A percentile compares a stretch with the other conserved stretches of the same genome.
phyloP scores from a whole-genome alignment of 805 yeast species.

The Candida insectalens region DNA sequence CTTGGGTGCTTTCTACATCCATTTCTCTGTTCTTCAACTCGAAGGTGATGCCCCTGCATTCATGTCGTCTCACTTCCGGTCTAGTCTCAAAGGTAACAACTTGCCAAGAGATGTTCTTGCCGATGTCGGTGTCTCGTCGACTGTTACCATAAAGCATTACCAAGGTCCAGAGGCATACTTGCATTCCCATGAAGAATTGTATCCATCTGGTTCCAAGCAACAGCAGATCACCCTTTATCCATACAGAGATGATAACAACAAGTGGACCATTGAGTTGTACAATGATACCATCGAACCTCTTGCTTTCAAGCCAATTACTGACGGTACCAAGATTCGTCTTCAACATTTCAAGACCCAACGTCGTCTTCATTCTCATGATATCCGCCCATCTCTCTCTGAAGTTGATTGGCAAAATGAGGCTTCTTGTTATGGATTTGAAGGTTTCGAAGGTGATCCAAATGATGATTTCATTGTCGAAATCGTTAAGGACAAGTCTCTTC shows the following conservation, averaged over 20 bases:
- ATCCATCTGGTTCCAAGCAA: slow-evolving; percentile 74
- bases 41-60: slow-evolving; percentile 70
- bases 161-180: slow-evolving; percentile 72
- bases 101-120: slow-evolving; percentile 53
- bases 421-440: slow-evolving; percentile 66
- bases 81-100: slow-evolving; percentile 47
- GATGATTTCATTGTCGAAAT: slow-evolving; percentile 77
- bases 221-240: slow-evolving; percentile 79
- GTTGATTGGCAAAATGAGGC: slow-evolving; percentile 82
- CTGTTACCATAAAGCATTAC: slow-evolving; percentile 55
- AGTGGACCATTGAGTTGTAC: slow-evolving; percentile 63
- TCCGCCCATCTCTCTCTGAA: slow-evolving; percentile 67
- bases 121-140: slow-evolving; percentile 66
- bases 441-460: slow-evolving; percentile 74
- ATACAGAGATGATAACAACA: slow-evolving; percentile 65
- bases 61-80: slow-evolving; percentile 64
- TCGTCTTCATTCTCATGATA: slow-evolving; percentile 78
- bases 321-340: slow-evolving; percentile 66
- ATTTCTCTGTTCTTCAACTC: slow-evolving; percentile 40
- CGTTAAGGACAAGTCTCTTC: slow-evolving; percentile 40
- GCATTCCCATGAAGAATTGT: slow-evolving; percentile 67
- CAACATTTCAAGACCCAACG: slow-evolving; percentile 46
- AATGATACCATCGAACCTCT: slow-evolving; percentile 48
- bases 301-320: slow-evolving; percentile 49
- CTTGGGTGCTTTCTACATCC: slow-evolving; percentile 49